Percentiles rank a stretch among this genome's conserved stretches.
phyloP scores from a whole-genome alignment of 2,329 filamentous ascomycete species.

The Penicillium glabrum region DNA sequence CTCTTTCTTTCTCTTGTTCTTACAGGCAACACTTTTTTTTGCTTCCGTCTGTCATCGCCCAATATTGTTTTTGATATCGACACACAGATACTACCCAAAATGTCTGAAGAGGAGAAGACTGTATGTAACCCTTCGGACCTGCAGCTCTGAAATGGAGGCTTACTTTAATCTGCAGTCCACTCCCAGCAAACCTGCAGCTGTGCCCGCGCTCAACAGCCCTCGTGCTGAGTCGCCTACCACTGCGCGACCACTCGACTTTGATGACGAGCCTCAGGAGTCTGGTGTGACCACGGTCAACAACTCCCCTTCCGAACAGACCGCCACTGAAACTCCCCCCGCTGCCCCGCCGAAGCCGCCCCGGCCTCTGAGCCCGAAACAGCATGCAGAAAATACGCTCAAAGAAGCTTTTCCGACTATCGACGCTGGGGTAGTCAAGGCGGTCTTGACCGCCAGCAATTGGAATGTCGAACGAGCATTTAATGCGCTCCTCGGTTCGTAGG shows the following conservation, averaged over 20 bases:
- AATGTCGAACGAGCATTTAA: slow-evolving; percentile 93
- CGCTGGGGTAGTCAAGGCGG: slow-evolving; percentile 75
- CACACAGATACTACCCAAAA: slow-evolving; percentile 12
- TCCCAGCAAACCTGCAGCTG: slow-evolving; percentile 35
- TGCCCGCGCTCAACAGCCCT: slow-evolving; percentile 29
- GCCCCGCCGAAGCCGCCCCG: slow-evolving; percentile 81
- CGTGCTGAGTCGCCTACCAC: slow-evolving; percentile 56
- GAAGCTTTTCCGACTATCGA: slow-evolving; percentile 93
- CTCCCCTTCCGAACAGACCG: slow-evolving; percentile 28
- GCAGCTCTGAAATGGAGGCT: slow-evolving; percentile 17
- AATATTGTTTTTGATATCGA: background rate
- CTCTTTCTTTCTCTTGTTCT: background rate
- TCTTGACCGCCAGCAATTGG: slow-evolving; percentile 81
- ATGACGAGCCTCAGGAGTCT: slow-evolving; percentile 54
- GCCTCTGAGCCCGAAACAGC: slow-evolving; percentile 75
- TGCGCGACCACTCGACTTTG: slow-evolving; percentile 57
- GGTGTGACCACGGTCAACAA: slow-evolving; percentile 29
- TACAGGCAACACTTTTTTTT: slow-evolving; percentile 14
- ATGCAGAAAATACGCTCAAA: slow-evolving; percentile 83
- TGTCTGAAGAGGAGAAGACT: slow-evolving; percentile 40
- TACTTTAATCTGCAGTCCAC: slow-evolving; percentile 28
- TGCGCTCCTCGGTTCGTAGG: slow-evolving; percentile 72
- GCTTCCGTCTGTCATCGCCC: background rate
- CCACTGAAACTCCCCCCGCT: slow-evolving; percentile 51
- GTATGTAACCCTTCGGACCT: slow-evolving; percentile 23